Base-by-base conservation (phyloP, 805 yeast genomes). In the Sugiyamaella valdiviana region DNA sequence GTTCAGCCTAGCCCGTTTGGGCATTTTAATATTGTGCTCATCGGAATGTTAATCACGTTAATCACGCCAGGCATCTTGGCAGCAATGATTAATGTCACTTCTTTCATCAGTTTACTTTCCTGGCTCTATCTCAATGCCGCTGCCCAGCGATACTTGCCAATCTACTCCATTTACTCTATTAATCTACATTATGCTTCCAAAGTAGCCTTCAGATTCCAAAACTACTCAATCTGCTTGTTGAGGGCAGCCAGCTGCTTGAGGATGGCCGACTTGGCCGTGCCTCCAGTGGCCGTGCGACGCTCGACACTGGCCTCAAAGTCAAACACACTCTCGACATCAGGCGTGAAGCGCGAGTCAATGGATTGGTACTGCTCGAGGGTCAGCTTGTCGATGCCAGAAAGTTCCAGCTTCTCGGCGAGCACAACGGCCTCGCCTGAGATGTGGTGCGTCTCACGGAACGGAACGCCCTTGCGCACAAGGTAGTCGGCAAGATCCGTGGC, bases 401-500 rank as follows among this genome's bases (percentile, higher is more conserved):
- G 71, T 17, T 76, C 77, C 51, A 74, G 68, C 52, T 79, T 90
- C 72, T 93, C 99, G 5, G 98, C 96, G 40, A 71, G 67, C 54
- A 95, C 81, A 41, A 93, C 99, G 71, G 97, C 93, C 68, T 89
- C 96, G 49, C 99, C 99, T 5, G 97, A 88, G 53, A 93, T 93
- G 68, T 93, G 98, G 71, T 93, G 99, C 1, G 99, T 93, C 71
- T 93, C 98, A 74, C 99, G 87, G 73, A 93, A 93, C 49, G 99
- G 99, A 57, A 93, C 99, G 52, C 99, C 99, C 68, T 84, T 90
- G 72, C 96, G 83, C 45, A 93, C 99, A 56, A 93, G 76, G 67
- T 93, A 93, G 67, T 93, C 99, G 37, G 99, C 99, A 59, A 93
- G 77, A 66, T 93, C 99, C 26, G 99, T 93, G 17, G 99, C 99